Evolutionary conservation across 2,329 filamentous ascomycete species (phyloP).

Genomic region (Stachybotrys chlorohalonatus): DNA sequence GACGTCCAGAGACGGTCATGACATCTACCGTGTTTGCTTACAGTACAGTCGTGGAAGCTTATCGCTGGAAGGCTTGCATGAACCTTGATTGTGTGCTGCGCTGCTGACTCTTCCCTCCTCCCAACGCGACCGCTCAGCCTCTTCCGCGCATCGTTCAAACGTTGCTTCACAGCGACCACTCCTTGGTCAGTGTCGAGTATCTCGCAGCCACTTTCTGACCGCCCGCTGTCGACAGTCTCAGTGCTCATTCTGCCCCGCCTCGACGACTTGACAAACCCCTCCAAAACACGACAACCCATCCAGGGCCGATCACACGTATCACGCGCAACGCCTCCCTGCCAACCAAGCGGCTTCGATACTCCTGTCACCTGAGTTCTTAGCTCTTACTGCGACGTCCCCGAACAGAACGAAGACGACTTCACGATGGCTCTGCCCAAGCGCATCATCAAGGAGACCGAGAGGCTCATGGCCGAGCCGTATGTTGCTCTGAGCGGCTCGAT

Average conservation of each 20-base stretch:
- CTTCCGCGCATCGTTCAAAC: not conserved
- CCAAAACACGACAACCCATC: not conserved
- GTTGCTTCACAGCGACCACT: not conserved
- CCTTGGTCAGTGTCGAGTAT: not conserved
- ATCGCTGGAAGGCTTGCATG: not conserved
- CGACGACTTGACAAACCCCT: not conserved
- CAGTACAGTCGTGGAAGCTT: not conserved
- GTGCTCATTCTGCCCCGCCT: not conserved
- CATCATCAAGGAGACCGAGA: conserved; percentile 97
- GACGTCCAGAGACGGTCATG: not conserved
- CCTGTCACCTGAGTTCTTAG: not conserved
- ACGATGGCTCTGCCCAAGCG: conserved; percentile 79
- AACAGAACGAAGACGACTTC: not conserved
- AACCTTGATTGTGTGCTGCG: not conserved
- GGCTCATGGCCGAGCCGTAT: conserved; percentile 92
- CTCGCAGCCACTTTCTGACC: no score
- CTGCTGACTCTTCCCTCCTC: not conserved
- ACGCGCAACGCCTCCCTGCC: not conserved
- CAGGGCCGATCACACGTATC: not conserved
- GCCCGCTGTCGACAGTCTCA: no score
- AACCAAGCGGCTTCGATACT: not conserved
- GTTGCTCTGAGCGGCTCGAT: conserved; percentile 19
- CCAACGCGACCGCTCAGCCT: not conserved
- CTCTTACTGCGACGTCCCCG: no score
- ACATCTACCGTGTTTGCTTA: not conserved